Base-by-base conservation (phyloP, 2,329 filamentous ascomycete genomes). In the Hypoxylon sp. region DNA sequence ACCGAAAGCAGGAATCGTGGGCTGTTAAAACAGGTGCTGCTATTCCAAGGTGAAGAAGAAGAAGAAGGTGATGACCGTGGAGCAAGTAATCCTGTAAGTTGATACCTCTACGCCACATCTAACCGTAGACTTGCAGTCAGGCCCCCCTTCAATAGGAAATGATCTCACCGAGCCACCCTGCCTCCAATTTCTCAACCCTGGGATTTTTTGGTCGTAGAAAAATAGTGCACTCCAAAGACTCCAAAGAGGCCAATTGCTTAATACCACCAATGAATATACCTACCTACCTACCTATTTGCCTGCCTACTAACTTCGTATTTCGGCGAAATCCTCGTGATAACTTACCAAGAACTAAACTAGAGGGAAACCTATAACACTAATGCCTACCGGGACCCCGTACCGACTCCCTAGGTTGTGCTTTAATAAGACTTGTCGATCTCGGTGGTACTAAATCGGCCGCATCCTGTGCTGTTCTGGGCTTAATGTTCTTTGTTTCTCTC, bases 391-490 rank as follows among this genome's bases (percentile, higher is more conserved):
- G 40, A 41, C 32, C 31, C 30, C 32, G 48, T 42, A 47, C 56
- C 45, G 45, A 49, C 29, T 38, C 32, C 23, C 25, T 42, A 49
- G 36, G 26, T 51, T 40, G 42, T 43, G 46, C 16, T 36, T 51
- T 23, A 35, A n/a, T n/a, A n/a, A 47, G 46, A 30, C 7, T 42
- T 40, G 52, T 30, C 37, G 50, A 51, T 57, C 55, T 59, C 59
- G 55, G 59, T 55, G 42, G 52, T 57, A 59, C 59, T 61, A 55
- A 57, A 59, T 55, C 37, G 30, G 46, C 57, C 55, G 54, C 38
- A 26, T 42, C 34, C 17, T 29, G 29, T 17, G 23, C 13, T 9
- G 17, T 15, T 45, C 23, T 44, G 19, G 34, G 29, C 29, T 34
- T 17, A n/a, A n/a, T 43, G 34, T 46, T 36, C 23, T 41, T 41